Evolutionary conservation across 2,329 filamentous ascomycete species (phyloP), one percentile per base, ranked within the genome.

Genomic region (Penicillium frequentans): DNA sequence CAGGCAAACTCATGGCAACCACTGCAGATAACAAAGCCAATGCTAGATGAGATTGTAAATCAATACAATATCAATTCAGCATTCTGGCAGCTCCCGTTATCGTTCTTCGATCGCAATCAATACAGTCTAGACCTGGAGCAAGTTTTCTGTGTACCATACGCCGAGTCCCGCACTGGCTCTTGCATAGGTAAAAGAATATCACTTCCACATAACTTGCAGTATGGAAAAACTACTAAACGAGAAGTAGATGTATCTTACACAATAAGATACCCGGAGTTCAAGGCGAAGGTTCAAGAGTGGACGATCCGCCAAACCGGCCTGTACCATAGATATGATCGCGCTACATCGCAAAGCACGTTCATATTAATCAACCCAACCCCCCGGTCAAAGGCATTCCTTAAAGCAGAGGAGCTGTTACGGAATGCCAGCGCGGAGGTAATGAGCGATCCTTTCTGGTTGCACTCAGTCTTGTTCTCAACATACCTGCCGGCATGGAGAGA

Each of bases 251-350:
- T 69, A 19, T 62, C 60, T 14, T 71, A 73, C 54, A 66, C 63
- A 11, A 50, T 71, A 9, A 68, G 65, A 44, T 73, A 73, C 43
- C 67, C 68, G 0, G 67, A 69, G 46, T 57, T 65, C 47, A 69
- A 68, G 43, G 26, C 48, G 3, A 54, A 46, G 2, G 49, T 57
- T 0, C 61, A 68, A 19, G 62, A 61, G 45, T 73, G 70, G 69
- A 58, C 65, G 0, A 65, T 70, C 23, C 68, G 72, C 5, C 71
- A 74, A 55, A 70, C 63, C 2, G 71, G 70, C 1, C 56, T 74
- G 19, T 73, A 70, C 47, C 71, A 74, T 19, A 67, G 62, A 44
- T 66, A 63, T 45, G 62, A 71, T 16, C 45, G 54, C 4, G 37
- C 48, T 21, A 65, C 50, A 13, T 66, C 58, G 16, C 55, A 66